Evolutionary conservation across 345 rosid genomes (phyloP), one percentile per base, ranked within the genome.

Genomic region (Hibiscus tridactylites): DNA sequence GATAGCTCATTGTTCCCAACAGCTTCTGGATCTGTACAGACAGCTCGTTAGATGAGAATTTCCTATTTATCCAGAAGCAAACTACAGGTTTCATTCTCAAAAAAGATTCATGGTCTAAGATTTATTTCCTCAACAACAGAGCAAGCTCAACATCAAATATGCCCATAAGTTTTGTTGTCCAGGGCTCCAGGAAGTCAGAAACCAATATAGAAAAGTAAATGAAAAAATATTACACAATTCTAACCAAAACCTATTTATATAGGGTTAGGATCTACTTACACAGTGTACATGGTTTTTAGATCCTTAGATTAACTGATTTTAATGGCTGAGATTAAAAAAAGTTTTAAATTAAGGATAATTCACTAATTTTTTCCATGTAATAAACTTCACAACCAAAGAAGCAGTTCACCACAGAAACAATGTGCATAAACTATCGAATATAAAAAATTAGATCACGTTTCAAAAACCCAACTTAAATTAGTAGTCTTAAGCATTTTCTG

Each of bases 21-120:
- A 72, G 85, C 82, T 75, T 91, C 97, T 82, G 83, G 88, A 83
- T 85, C 99, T 92, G 86, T 60, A 65, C 66, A 76, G 61, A 73
- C 54, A 33, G 5, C 17, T 28, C 54, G 17, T 60, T 33, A 49
- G 12, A 42, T 19, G 68, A 9, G 62, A 70, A 35, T 29, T 35
- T 3, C 35, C 53, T 10, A 65, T 44, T 65, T 49, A 64, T 31
- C 29, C 7, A 39, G 31, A 42, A 54, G 33, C 29, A 66, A 44
- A 33, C 11, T 31, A 28, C 47, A n/a, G 39, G 19, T 31, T 64
- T 37, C 13, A 24, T 31, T 54, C 52, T 56, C 68, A 65, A 2
- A 1, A 42, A 50, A 64, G 31, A 71, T 19, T 3, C 46, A 13
- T 44, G 5, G 3, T n/a, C 31, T 37, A 77, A 56, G 24, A 60